Evolutionary conservation across 305 asterid species (phyloP).

Genomic region (Fraxinus sp.): DNA sequence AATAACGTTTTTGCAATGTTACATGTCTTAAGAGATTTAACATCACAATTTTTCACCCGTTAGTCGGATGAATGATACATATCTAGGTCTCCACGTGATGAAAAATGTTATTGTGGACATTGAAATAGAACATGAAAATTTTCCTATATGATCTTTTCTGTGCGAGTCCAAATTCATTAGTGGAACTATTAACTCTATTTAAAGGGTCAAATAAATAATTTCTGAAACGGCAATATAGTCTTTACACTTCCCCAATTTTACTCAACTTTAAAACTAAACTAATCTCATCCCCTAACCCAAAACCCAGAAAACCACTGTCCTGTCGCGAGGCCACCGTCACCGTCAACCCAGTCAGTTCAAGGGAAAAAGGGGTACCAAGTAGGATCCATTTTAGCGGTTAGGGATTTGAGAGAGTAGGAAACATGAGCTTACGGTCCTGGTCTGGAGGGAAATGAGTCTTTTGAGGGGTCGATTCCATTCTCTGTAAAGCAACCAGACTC

Average conservation of each 20-base stretch:
- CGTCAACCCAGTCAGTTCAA: too few species aligned
- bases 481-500: constrained; percentile 79
- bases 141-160: too few species aligned
- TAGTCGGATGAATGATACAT: not conserved
- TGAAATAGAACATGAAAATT: not conserved
- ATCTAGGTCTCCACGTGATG: not conserved
- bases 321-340: too few species aligned
- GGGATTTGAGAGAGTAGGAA: constrained; percentile 91
- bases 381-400: constrained; percentile 96
- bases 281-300: too few species aligned
- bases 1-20: not conserved
- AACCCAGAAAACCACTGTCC: too few species aligned
- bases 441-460: constrained; percentile 55
- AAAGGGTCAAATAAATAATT: too few species aligned
- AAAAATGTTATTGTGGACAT: not conserved
- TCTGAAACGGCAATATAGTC: too few species aligned
- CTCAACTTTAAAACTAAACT: too few species aligned
- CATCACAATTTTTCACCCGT: not conserved
- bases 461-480: constrained; percentile 97
- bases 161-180: too few species aligned
- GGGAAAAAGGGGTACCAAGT: constrained; percentile 52
- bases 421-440: constrained; percentile 96
- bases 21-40: not conserved
- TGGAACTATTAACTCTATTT: too few species aligned
- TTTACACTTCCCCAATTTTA: too few species aligned